A percentile compares a stretch with the other conserved stretches of the same genome.
Evolutionary conservation across 2,329 filamentous ascomycete genomes (phyloP).

Genomic region (Diaporthe sp.): DNA sequence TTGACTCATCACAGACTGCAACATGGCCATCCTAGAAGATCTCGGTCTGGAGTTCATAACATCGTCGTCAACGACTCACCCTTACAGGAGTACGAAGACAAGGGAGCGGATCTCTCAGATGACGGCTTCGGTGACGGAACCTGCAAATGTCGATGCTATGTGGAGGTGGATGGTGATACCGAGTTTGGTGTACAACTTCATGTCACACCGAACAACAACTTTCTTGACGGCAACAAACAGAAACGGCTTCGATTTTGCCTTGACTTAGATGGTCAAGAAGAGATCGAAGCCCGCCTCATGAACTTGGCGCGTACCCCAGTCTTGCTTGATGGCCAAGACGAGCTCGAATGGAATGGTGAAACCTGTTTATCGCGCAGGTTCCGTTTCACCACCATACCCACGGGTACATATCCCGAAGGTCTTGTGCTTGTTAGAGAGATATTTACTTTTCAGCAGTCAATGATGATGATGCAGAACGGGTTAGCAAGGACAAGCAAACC

Average conservation of each 20-base stretch:
- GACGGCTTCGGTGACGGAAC: background rate
- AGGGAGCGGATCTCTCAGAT: constrained; percentile 22
- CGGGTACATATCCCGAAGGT: background rate
- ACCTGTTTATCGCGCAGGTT: background rate
- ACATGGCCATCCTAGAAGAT: constrained; percentile 17
- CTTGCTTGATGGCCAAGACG: background rate
- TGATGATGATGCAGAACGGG: constrained; percentile 25
- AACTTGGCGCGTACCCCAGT: background rate
- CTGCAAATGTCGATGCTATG: constrained; percentile 43
- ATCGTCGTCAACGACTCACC: background rate
- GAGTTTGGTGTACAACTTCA: constrained; percentile 45
- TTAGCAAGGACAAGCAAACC: background rate
- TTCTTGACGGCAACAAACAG: background rate
- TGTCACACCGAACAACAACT: background rate
- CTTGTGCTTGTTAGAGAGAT: background rate
- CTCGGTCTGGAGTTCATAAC: constrained; percentile 18
- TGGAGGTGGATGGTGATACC: constrained; percentile 48
- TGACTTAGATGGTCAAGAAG: constrained; percentile 8
- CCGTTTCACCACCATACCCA: background rate
- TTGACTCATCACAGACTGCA: background rate
- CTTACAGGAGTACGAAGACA: constrained; percentile 13
- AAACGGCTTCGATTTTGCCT: constrained; percentile 13
- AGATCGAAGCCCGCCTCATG: background rate
- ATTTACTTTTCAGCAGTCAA: background rate
- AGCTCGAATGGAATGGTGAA: background rate